phyloP scores from a whole-genome alignment of 441 rosid species.

The Pelargonium citronellum region DNA sequence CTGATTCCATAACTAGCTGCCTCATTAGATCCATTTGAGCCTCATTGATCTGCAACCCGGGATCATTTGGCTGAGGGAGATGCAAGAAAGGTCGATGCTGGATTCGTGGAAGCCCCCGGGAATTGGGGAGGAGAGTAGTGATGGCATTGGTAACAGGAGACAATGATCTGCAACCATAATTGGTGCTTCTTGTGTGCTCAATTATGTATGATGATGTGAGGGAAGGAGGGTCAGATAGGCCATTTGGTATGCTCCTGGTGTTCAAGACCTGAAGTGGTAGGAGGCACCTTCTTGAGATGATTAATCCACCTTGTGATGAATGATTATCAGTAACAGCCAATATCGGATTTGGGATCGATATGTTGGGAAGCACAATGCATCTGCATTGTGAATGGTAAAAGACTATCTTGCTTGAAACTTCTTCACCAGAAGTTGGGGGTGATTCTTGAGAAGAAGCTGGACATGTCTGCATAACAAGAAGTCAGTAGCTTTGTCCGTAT shows the following conservation, averaged over 20 bases:
- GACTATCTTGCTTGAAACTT: neutral
- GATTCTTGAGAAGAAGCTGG: neutral
- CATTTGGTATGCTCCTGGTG: neutral
- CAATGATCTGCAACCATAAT: neutral
- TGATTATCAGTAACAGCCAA: neutral
- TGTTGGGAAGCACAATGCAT: neutral
- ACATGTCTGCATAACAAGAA: slow-evolving; percentile 1
- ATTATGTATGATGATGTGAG: neutral
- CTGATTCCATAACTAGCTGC: neutral
- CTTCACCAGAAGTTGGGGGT: neutral
- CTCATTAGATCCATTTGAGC: neutral
- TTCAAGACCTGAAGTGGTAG: neutral
- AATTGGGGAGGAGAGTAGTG: neutral
- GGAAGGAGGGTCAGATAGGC: neutral
- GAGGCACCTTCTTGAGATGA: slow-evolving; percentile 1
- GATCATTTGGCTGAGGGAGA: neutral
- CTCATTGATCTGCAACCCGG: neutral
- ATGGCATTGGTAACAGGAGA: neutral
- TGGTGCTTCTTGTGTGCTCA: neutral
- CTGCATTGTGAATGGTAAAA: neutral
- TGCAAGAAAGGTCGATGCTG: neutral
- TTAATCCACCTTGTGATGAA: neutral
- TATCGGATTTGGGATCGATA: neutral
- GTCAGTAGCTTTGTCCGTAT: neutral
- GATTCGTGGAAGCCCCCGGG: neutral